phyloP scores from a whole-genome alignment of 371 early-diverging fungal species.

The Saksenaea oblongispora region DNA sequence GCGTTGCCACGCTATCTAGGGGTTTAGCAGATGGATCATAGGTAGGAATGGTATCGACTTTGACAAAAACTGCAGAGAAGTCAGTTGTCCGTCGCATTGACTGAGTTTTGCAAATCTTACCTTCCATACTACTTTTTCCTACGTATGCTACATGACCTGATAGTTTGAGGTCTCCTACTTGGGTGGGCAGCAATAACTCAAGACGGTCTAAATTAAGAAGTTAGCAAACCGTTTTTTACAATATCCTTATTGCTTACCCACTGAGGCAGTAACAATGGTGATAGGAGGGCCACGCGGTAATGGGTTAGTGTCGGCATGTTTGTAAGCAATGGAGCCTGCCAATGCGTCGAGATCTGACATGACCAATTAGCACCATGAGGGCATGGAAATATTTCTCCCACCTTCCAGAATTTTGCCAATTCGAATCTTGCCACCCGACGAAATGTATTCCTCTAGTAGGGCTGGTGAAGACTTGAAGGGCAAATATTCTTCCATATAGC shows the following conservation, averaged over 20 bases:
- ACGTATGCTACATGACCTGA: constrained; percentile 84
- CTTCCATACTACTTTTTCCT: constrained; percentile 90
- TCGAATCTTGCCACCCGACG: constrained; percentile 66
- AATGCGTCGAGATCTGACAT: constrained; percentile 72
- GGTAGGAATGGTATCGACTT: constrained; percentile 55
- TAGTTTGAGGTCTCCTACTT: constrained; percentile 73
- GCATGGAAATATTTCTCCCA: not conserved
- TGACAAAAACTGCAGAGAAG: constrained; percentile 57
- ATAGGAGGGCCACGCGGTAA: constrained; percentile 57
- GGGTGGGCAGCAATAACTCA: constrained; percentile 71
- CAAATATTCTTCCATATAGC: constrained; percentile 76
- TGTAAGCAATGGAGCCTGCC: constrained; percentile 81
- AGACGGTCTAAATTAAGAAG: constrained; percentile 58
- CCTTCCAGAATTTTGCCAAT: constrained; percentile 68
- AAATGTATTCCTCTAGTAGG: constrained; percentile 82
- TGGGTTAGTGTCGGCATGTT: constrained; percentile 66
- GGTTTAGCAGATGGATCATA: constrained; percentile 17
- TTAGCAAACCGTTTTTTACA: not conserved
- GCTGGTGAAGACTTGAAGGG: constrained; percentile 77
- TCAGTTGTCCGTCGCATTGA: not conserved
- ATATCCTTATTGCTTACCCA: constrained; percentile 38
- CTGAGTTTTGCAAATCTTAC: constrained; percentile 13
- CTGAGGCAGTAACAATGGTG: constrained; percentile 87
- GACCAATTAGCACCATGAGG: not conserved
- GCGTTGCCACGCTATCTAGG: not conserved